phyloP scores from a whole-genome alignment of 768 basidiomycete genomes.

The Paxillus involutus region DNA sequence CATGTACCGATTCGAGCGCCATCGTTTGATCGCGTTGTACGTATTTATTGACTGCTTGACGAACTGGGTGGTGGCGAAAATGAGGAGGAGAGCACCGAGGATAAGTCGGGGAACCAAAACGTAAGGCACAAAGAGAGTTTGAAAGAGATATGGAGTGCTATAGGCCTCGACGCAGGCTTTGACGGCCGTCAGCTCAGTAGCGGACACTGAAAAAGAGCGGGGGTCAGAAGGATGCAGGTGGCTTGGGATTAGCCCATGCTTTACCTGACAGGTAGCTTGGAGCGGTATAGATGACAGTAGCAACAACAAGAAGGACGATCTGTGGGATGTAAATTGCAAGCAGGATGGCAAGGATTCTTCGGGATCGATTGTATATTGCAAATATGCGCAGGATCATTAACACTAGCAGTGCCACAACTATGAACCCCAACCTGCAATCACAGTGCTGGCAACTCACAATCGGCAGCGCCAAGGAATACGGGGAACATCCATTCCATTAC shows the following conservation, averaged over 20 bases:
- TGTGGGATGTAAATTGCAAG: conserved; percentile 11
- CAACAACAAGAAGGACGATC: neutral
- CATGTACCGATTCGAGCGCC: conserved; percentile 13
- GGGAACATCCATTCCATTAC: neutral
- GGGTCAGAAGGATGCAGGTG: neutral
- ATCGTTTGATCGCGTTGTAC: conserved; percentile 9
- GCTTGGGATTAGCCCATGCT: too few species aligned
- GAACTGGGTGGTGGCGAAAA: conserved; percentile 1
- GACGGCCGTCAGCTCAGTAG: neutral
- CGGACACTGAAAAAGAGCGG: neutral
- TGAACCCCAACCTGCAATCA: neutral
- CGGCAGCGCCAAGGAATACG: conserved; percentile 16
- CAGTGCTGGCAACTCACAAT: conserved; percentile 11
- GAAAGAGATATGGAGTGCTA: too few species aligned
- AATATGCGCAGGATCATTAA: too few species aligned
- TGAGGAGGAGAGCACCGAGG: too few species aligned
- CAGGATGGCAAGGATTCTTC: conserved; percentile 10
- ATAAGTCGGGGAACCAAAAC: too few species aligned
- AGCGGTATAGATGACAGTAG: neutral
- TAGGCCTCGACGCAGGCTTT: conserved; percentile 1
- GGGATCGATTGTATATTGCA: conserved; percentile 20
- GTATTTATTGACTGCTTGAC: conserved; percentile 6
- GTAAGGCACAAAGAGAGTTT: too few species aligned
- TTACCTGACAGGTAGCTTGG: neutral
- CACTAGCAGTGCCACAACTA: conserved; percentile 4